phyloP scores from a whole-genome alignment of 257 asterid genomes.

The Solanum chiquidenum region DNA sequence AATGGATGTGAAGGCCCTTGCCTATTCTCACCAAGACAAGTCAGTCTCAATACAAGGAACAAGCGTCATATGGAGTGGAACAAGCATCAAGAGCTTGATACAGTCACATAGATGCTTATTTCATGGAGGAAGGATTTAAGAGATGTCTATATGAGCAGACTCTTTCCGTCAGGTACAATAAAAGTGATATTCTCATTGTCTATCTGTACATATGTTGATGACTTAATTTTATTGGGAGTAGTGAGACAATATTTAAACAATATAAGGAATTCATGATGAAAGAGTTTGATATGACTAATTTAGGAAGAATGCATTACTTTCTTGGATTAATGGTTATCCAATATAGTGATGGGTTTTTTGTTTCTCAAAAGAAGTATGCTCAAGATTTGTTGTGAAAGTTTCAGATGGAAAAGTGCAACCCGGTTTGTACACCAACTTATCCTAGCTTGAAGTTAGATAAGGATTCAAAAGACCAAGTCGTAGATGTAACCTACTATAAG shows the following conservation, averaged over 20 bases:
- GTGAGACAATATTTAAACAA: neutral
- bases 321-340: neutral
- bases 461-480: neutral
- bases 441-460: neutral
- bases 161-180: neutral
- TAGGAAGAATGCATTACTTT: neutral
- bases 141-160: neutral
- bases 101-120: neutral
- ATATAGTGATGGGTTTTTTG: neutral
- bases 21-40: no score
- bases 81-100: neutral
- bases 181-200: neutral
- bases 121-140: neutral
- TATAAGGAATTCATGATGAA: neutral
- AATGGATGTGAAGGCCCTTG: no score
- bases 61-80: neutral
- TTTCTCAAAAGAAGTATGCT: neutral
- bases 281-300: neutral
- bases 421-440: neutral
- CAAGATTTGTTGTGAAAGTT: neutral
- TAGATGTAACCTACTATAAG: neutral
- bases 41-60: no score
- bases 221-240: neutral
- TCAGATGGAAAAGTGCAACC: neutral
- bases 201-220: neutral